Percentiles rank a stretch among this genome's conserved stretches.
These are phyloP conservation scores for Bacidia gigantensis DNA, from an alignment of 495 filamentous ascomycete genomes.

Conservation along the genomic window DNA sequence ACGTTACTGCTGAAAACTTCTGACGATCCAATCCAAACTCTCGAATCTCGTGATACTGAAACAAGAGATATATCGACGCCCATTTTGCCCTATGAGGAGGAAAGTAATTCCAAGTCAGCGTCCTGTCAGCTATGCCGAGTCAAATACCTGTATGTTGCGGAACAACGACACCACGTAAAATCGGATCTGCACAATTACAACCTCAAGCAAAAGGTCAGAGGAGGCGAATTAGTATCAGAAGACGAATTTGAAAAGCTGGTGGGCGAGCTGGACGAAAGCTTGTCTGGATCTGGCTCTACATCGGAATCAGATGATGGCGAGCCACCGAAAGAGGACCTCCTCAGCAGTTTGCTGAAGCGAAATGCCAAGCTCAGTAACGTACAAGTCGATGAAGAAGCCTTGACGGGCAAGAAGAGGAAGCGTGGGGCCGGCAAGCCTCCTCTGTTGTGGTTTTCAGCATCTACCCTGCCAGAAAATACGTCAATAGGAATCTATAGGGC, in stretches of 20 bases:
- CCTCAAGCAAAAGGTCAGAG: slow-evolving; percentile 73
- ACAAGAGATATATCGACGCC: slow-evolving; percentile 18
- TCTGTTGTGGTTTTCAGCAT: slow-evolving; percentile 72
- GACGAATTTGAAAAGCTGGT: slow-evolving; percentile 71
- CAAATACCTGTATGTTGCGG: slow-evolving; percentile 53
- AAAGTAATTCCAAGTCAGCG: slow-evolving; percentile 42
- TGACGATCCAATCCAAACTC: slow-evolving; percentile 23
- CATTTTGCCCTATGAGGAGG: slow-evolving; percentile 19
- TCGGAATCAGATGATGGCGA: slow-evolving; percentile 41
- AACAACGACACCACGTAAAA: slow-evolving; percentile 72
- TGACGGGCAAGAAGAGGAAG: slow-evolving; percentile 30
- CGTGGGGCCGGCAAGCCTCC: slow-evolving; percentile 53
- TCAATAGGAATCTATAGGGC: slow-evolving; percentile 76
- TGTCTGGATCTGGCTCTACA: slow-evolving; percentile 65
- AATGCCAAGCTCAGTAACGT: slow-evolving; percentile 56
- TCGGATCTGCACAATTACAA: slow-evolving; percentile 96
- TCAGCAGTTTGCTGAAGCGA: slow-evolving; percentile 64
- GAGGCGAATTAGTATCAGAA: slow-evolving; percentile 54
- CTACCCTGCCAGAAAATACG: slow-evolving; percentile 57
- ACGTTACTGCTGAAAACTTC: slow-evolving; percentile 46
- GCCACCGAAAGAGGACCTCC: slow-evolving; percentile 40
- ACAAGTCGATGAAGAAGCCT: slow-evolving; percentile 36
- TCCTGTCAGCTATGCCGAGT: slow-evolving; percentile 71
- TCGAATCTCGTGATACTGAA: slow-evolving; percentile 21
- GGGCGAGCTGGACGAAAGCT: slow-evolving; percentile 72